Evolutionary conservation across 2,329 filamentous ascomycete genomes (phyloP).

Genomic region (Talaromyces sp.): DNA sequence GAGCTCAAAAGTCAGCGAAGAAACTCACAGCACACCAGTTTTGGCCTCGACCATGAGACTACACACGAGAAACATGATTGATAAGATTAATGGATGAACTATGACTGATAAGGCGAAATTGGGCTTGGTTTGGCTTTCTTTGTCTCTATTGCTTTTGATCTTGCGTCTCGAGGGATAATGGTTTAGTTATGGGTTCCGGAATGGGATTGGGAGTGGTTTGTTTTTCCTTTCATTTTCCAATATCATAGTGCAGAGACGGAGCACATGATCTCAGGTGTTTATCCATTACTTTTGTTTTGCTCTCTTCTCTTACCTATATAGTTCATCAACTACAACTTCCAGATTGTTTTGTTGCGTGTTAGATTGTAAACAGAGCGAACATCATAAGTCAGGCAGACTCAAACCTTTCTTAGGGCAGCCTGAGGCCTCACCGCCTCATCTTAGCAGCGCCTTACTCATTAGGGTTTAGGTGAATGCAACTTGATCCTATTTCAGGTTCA

Average conservation of each 20-base stretch:
- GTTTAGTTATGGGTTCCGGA: slow-evolving; percentile 4
- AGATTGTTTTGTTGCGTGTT: no score
- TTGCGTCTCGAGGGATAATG: slow-evolving; percentile 1
- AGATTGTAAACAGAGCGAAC: no score
- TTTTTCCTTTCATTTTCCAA: neutral
- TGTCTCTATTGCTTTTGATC: neutral
- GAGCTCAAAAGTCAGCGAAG: slow-evolving; percentile 32
- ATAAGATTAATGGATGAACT: neutral
- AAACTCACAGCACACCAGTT: slow-evolving; percentile 24
- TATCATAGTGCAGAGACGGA: neutral
- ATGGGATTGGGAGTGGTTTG: neutral
- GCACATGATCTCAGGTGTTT: neutral
- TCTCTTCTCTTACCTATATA: neutral
- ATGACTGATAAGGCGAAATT: slow-evolving; percentile 10
- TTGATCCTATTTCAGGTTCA: no score
- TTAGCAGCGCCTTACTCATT: no score
- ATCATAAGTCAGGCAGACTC: no score
- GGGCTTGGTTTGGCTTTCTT: neutral
- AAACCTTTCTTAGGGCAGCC: no score
- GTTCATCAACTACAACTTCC: neutral
- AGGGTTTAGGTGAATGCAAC: no score
- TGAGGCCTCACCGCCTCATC: no score
- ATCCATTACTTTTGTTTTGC: neutral
- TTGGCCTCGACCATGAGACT: slow-evolving; percentile 8
- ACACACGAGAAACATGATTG: neutral